These are phyloP conservation scores for Sclerotinia minor DNA, from an alignment of 2,329 filamentous ascomycete genomes.

Conservation along the genomic window DNA sequence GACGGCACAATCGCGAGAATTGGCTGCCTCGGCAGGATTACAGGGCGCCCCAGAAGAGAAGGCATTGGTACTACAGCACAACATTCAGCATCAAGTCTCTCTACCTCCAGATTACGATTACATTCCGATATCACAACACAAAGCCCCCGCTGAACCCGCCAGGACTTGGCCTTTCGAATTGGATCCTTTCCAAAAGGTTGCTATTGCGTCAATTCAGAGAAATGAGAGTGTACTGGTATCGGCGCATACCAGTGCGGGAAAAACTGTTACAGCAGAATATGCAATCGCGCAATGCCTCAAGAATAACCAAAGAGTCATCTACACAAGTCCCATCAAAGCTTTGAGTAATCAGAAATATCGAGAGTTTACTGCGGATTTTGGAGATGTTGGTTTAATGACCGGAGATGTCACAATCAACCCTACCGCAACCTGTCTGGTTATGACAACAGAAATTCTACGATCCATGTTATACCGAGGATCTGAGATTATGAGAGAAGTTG, in stretches of 20 bases:
- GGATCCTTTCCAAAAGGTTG: constrained; percentile 95
- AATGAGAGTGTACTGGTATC: constrained; percentile 97
- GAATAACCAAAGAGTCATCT: constrained; percentile 97
- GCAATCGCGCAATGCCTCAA: constrained; percentile 96
- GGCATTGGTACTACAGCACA: constrained; percentile 86
- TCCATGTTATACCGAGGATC: constrained; percentile 98
- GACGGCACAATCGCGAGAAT: constrained; percentile 89
- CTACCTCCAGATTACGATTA: constrained; percentile 93
- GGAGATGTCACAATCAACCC: constrained; percentile 99
- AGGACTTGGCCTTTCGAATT: constrained; percentile 84
- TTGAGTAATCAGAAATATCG: constrained; percentile 98
- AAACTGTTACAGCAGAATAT: constrained; percentile 97
- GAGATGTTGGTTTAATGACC: constrained; percentile 96
- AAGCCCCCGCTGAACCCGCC: constrained; percentile 82
- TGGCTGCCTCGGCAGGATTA: constrained; percentile 58
- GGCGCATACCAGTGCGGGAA: constrained; percentile 95
- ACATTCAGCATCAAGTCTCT: constrained; percentile 97
- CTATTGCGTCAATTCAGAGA: constrained; percentile 90
- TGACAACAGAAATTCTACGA: constrained; percentile 98
- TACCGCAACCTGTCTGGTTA: constrained; percentile 94
- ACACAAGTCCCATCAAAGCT: constrained; percentile 98
- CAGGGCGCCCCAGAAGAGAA: constrained; percentile 38
- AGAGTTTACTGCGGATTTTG: constrained; percentile 94
- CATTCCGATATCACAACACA: constrained; percentile 91
- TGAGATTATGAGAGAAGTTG: constrained; percentile 99